Evolutionary conservation across 129 eudicot genomes (phyloP).

Genomic region (Artemisia tridentata): DNA sequence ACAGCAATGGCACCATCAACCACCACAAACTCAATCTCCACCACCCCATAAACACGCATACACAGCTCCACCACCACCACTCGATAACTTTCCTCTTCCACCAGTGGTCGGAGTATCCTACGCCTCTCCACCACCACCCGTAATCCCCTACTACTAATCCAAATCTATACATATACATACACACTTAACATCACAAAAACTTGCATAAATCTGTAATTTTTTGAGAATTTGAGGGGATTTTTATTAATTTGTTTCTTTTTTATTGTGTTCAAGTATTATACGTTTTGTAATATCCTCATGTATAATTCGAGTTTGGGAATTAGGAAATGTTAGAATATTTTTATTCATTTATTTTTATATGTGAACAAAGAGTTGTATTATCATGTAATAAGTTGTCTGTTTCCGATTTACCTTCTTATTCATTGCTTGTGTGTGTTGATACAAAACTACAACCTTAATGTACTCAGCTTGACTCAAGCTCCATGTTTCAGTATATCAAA

Average conservation of each 20-base stretch:
- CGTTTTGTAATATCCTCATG: conserved; percentile 18
- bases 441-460: background rate
- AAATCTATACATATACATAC: conserved; percentile 19
- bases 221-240: conserved; percentile 10
- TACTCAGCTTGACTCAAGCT: background rate
- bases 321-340: conserved; percentile 33
- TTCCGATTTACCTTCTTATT: background rate
- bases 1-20: conserved; percentile 33
- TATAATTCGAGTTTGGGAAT: conserved; percentile 29
- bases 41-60: conserved; percentile 35
- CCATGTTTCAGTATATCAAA: background rate
- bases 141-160: conserved; percentile 66
- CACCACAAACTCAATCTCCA: conserved; percentile 36
- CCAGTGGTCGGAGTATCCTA: conserved; percentile 75
- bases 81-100: conserved; percentile 57
- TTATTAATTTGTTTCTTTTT: conserved; percentile 29
- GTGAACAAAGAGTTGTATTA: conserved; percentile 27
- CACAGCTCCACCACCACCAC: conserved; percentile 42
- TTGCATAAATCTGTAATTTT: conserved; percentile 9
- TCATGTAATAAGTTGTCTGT: conserved; percentile 20
- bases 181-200: conserved; percentile 22
- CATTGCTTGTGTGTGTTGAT: background rate
- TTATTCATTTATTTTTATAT: conserved; percentile 26
- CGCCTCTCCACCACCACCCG: conserved; percentile 93
- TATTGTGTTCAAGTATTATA: conserved; percentile 21